These are phyloP conservation scores for Tetrahymena thermophila DNA, from an alignment of 73 alveolate genomes.

Conservation along the genomic window DNA sequence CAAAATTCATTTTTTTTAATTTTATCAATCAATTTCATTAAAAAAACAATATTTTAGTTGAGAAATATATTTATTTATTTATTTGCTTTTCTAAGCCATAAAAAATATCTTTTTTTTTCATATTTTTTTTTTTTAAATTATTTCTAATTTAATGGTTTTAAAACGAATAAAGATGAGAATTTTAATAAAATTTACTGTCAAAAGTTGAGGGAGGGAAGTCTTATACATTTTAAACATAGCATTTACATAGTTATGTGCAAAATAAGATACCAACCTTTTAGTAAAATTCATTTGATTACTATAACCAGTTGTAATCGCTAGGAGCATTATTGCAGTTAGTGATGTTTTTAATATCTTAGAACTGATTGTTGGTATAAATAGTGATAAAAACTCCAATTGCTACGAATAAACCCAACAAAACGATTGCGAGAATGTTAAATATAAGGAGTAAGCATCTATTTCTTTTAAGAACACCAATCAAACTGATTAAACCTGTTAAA, in stretches of 20 bases:
- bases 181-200: neutral
- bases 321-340: neutral
- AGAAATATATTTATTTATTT: too few relatives aligned
- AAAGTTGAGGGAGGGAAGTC: neutral
- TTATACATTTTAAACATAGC: neutral
- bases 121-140: too few relatives aligned
- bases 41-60: too few relatives aligned
- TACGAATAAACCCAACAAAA: neutral
- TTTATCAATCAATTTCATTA: too few relatives aligned
- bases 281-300: neutral
- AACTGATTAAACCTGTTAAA: neutral
- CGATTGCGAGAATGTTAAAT: neutral
- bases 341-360: neutral
- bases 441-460: neutral
- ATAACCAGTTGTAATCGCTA: neutral
- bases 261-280: neutral
- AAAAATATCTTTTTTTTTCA: too few relatives aligned
- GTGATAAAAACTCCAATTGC: neutral
- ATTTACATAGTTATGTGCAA: neutral
- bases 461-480: neutral
- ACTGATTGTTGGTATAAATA: neutral
- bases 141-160: neutral
- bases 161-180: neutral
- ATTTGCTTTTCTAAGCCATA: too few relatives aligned
- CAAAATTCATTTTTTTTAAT: neutral